Base-by-base conservation (phyloP, 139 green algal species). In the Chlorella sp. region DNA sequence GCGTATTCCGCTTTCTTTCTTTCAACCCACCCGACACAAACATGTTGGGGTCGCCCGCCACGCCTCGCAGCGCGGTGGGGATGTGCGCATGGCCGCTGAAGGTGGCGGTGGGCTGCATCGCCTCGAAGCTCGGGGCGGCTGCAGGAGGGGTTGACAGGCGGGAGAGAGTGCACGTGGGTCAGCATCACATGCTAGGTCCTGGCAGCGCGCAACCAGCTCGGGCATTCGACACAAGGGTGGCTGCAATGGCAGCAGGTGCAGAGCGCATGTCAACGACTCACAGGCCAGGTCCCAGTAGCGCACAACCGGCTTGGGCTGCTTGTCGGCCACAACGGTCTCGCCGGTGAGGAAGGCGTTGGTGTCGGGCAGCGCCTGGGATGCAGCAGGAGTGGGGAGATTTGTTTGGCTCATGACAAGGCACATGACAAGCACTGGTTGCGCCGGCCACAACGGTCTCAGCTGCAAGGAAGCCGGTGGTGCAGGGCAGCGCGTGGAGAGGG, bases 41-140 rank as follows among this genome's bases (percentile, higher is more conserved):
- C 26, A 77, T 4, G 91, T 80, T 76, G 89, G 85, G 44, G 38
- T 77, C 46, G 64, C 60, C 76, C 72, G 86, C 20, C 84, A 67
- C 28, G 72, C 54, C 19, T 72, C 65, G 77, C 82, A 92, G 80
- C 13, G 46, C 43, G 32, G 89, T 94, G 28, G 94, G 83, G 51
- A 95, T 85, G 32, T 90, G 73, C 4, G 32, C 36, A 81, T 92
- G 89, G 54, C 88, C 87, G 0, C 1, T 32, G 46, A 83, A 84
- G 7, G 40, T 60, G n/a, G 48, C 51, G 11, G 84, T 70, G 26
- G 82, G 86, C 44, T 69, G n/a, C 62, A 75, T 11, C 16, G 34
- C 38, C 36, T 54, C 9, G 43, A 82, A 82, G 58, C 76, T 82
- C 58, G 56, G 28, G 26, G 76, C 76, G 56, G 76, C 76, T 82